These are phyloP conservation scores for Monilinia fructigena DNA, from an alignment of 2,329 filamentous ascomycete genomes.

Conservation along the genomic window DNA sequence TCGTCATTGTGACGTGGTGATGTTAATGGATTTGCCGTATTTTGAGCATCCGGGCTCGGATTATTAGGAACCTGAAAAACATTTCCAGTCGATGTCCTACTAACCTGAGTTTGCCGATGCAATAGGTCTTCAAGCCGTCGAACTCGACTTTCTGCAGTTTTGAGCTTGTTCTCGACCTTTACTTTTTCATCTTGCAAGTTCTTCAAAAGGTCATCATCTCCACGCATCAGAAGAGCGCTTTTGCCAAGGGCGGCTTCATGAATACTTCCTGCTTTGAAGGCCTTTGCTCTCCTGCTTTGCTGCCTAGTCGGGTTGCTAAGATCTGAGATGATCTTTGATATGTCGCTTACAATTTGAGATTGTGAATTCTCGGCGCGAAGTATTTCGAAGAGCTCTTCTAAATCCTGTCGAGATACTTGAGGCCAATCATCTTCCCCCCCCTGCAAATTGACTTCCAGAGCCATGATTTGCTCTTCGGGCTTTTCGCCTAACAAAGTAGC, in stretches of 20 bases:
- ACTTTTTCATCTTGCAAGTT: conserved; percentile 80
- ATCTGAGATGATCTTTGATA: conserved; percentile 74
- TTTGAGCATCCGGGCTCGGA: conserved; percentile 50
- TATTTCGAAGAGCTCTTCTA: conserved; percentile 69
- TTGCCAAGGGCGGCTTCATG: conserved; percentile 87
- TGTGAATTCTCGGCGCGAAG: conserved; percentile 67
- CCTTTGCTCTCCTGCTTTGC: conserved; percentile 81
- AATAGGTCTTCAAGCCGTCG: conserved; percentile 88
- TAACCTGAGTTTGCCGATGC: conserved; percentile 72
- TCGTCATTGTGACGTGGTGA: conserved; percentile 42
- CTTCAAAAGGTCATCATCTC: conserved; percentile 78
- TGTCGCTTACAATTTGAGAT: conserved; percentile 64
- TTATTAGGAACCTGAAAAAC: conserved; percentile 52
- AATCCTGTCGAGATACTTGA: conserved; percentile 67
- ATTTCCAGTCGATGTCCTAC: conserved; percentile 53
- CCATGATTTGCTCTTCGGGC: conserved; percentile 67
- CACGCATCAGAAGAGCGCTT: conserved; percentile 79
- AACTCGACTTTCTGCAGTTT: conserved; percentile 84
- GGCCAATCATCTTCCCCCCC: conserved; percentile 83
- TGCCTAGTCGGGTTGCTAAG: conserved; percentile 80
- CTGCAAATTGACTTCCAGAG: conserved; percentile 81
- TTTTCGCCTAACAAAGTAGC: conserved; percentile 64
- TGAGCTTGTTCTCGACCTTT: conserved; percentile 70
- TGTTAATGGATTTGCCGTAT: conserved; percentile 43
- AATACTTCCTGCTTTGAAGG: conserved; percentile 94